A percentile compares a stretch with the other conserved stretches of the same genome.
These are phyloP conservation scores for Rhynchosporium graminicola DNA, from an alignment of 2,329 filamentous ascomycete genomes.

Conservation along the genomic window DNA sequence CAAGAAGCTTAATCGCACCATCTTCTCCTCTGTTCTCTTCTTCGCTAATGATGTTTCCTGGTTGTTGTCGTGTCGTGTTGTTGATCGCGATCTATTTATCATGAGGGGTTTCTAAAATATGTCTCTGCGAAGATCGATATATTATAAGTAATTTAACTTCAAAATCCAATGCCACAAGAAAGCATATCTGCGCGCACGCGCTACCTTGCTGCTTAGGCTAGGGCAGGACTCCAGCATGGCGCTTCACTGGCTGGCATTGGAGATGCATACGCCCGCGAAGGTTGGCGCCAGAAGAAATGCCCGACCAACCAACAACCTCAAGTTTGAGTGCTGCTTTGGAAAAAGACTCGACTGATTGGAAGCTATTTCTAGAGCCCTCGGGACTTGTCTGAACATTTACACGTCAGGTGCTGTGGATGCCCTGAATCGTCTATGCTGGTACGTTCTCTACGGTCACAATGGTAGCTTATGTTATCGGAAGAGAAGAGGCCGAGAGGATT, in stretches of 20 bases:
- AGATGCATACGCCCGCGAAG: slow-evolving; percentile 1
- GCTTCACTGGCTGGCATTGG: background rate
- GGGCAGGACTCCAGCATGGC: background rate
- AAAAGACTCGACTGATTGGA: slow-evolving; percentile 1
- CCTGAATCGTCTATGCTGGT: too few relatives aligned
- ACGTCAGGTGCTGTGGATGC: background rate
- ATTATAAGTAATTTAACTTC: slow-evolving; percentile 1
- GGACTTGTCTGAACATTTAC: background rate
- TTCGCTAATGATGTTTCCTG: background rate
- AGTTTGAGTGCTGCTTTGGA: slow-evolving; percentile 3
- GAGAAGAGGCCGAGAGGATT: background rate
- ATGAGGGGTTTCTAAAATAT: background rate
- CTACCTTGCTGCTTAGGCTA: slow-evolving; percentile 6
- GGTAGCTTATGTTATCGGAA: background rate
- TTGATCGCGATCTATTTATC: background rate
- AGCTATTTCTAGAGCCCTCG: background rate
- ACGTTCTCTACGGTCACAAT: too few relatives aligned
- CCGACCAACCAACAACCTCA: background rate
- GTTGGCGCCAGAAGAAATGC: background rate
- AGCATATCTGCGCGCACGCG: background rate
- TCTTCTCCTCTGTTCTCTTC: slow-evolving; percentile 6
- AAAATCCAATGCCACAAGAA: background rate
- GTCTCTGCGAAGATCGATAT: background rate
- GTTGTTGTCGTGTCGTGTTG: background rate
- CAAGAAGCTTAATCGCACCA: slow-evolving; percentile 20